phyloP scores from a whole-genome alignment of 192 early-diverging fungal species.

The Linnemannia elongata region DNA sequence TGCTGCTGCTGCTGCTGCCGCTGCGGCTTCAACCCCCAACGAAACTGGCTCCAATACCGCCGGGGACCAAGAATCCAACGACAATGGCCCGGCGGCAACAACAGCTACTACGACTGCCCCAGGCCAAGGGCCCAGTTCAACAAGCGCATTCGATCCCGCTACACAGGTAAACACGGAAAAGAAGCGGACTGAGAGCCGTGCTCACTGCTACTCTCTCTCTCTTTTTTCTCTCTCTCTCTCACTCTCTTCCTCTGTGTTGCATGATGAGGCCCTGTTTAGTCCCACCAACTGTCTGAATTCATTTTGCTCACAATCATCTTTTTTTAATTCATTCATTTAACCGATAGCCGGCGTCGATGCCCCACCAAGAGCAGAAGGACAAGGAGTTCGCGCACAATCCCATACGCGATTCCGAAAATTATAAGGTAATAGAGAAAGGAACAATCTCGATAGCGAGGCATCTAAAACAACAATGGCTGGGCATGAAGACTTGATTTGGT shows the following conservation, averaged over 20 bases:
- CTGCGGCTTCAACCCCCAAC: not conserved
- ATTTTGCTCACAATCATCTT: slow-evolving; percentile 1
- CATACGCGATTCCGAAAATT: slow-evolving; percentile 42
- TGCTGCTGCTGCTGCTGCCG: slow-evolving; percentile 3
- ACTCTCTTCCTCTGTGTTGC: not conserved
- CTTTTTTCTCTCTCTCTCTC: not conserved
- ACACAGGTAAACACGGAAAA: not conserved
- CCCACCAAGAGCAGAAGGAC: slow-evolving; percentile 25
- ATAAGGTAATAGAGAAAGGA: slow-evolving; percentile 32
- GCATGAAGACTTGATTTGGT: not conserved
- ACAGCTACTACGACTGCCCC: slow-evolving; percentile 8
- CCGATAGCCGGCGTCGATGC: not conserved
- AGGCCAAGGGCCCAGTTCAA: slow-evolving; percentile 26
- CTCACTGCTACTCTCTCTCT: not conserved
- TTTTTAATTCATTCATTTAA: slow-evolving; percentile 12
- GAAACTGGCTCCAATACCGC: not conserved
- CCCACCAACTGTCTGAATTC: not conserved
- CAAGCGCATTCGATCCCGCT: slow-evolving; percentile 14
- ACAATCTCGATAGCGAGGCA: not conserved
- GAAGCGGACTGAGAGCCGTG: slow-evolving; percentile 2
- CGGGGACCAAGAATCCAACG: slow-evolving; percentile 4
- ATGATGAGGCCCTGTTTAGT: slow-evolving; percentile 5
- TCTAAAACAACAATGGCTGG: not conserved
- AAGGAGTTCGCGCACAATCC: slow-evolving; percentile 19
- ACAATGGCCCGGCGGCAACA: not conserved